Evolutionary conservation across 495 filamentous ascomycete genomes (phyloP).

Genomic region (Halenospora varia): DNA sequence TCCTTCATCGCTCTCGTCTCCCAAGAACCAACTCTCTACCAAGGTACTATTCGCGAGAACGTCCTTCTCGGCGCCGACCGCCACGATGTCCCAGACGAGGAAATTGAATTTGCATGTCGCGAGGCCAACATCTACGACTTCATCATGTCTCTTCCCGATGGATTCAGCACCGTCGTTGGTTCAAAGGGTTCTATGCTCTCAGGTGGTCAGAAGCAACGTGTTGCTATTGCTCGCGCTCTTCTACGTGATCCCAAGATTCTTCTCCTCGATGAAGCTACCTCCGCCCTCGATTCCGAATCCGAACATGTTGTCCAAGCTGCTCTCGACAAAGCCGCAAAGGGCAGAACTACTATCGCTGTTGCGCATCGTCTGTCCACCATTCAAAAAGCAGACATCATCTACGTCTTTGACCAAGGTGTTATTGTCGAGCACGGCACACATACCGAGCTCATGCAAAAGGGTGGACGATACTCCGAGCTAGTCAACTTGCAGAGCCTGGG

Average conservation of each 20-base stretch:
- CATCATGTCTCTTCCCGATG: conserved; percentile 71
- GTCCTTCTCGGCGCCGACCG: conserved; percentile 65
- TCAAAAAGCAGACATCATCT: conserved; percentile 80
- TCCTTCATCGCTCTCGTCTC: conserved; percentile 73
- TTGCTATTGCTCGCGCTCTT: conserved; percentile 76
- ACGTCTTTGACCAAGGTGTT: conserved; percentile 73
- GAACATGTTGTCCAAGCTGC: conserved; percentile 83
- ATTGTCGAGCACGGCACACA: conserved; percentile 75
- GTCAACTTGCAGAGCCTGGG: conserved; percentile 77
- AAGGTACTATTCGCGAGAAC: conserved; percentile 81
- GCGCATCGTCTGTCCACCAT: conserved; percentile 76
- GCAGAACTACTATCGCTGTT: conserved; percentile 75
- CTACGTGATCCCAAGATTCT: conserved; percentile 73
- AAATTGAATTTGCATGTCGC: conserved; percentile 70
- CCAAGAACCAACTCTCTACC: conserved; percentile 85
- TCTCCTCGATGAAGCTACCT: conserved; percentile 80
- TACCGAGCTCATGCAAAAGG: conserved; percentile 57
- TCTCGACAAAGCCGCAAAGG: conserved; percentile 67
- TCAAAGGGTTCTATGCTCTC: conserved; percentile 74
- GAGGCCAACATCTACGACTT: conserved; percentile 93
- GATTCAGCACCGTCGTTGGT: conserved; percentile 71
- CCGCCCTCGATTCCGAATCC: conserved; percentile 73
- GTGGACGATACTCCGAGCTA: conserved; percentile 71
- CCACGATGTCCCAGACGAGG: conserved; percentile 62
- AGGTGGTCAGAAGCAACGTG: conserved; percentile 80